Conservation (phyloP, 176 grass and related monocot species). For the Zea mays region Zm-B73-REFERENCE-NAM-5.0 NC_050104.1:62604001-62604500, state of each 20-base stretch:
- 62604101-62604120: not conserved
- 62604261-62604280: not conserved
- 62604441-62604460: not conserved
- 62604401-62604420: conserved; percentile 9
- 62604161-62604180: conserved; percentile 87
- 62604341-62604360: not conserved
- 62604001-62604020: conserved; percentile 91
- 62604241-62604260: not conserved
- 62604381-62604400: conserved; percentile 1
- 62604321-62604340: conserved; percentile 10
- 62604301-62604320: conserved; percentile 10
- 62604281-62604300: not conserved
- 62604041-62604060: conserved; percentile 12
- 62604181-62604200: conserved; percentile 99
- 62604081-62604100: not conserved
- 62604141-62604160: conserved; percentile 84
- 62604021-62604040: conserved; percentile 98
- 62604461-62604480: conserved; percentile 3
- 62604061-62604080: conserved; percentile 31
- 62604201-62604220: conserved; percentile 73
- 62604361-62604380: not conserved
- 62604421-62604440: not conserved
- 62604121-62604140: conserved; percentile 78
- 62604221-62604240: conserved; percentile 10
- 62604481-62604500: conserved; percentile 3